These are phyloP conservation scores for Nemania abortiva DNA, from an alignment of 2,329 filamentous ascomycete species.

Conservation along the genomic window DNA sequence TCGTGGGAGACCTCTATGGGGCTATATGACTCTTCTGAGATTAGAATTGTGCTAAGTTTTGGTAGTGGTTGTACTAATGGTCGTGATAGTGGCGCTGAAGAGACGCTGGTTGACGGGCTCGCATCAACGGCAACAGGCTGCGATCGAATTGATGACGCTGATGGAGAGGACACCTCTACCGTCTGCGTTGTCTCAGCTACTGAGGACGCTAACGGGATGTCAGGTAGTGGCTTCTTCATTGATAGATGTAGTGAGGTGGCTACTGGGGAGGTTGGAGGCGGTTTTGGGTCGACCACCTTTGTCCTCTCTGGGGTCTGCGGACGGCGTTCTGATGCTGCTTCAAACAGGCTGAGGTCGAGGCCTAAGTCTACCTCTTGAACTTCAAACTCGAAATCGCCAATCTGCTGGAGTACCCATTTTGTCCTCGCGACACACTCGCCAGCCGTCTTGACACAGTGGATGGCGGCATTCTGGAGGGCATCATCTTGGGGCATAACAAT, in stretches of 20 bases:
- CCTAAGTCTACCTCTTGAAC: constrained; percentile 68
- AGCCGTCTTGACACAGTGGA: constrained; percentile 87
- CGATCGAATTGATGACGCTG: constrained; percentile 54
- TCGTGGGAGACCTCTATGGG: constrained; percentile 63
- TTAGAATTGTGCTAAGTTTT: constrained; percentile 65
- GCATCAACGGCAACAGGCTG: constrained; percentile 58
- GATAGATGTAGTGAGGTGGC: constrained; percentile 54
- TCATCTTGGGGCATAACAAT: constrained; percentile 85
- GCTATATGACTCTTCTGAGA: constrained; percentile 62
- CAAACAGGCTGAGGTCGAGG: constrained; percentile 66
- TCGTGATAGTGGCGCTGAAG: constrained; percentile 62
- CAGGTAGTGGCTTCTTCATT: constrained; percentile 76
- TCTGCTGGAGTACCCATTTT: constrained; percentile 84
- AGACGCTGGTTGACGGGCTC: constrained; percentile 57
- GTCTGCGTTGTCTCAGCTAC: constrained; percentile 40
- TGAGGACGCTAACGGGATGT: constrained; percentile 62
- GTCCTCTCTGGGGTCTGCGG: constrained; percentile 53
- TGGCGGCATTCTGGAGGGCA: constrained; percentile 81
- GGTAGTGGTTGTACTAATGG: constrained; percentile 68
- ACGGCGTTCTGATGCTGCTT: constrained; percentile 54
- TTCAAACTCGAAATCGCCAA: constrained; percentile 92
- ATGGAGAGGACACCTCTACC: constrained; percentile 50
- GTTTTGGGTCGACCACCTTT: constrained; percentile 56
- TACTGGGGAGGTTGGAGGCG: constrained; percentile 46
- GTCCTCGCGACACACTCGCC: constrained; percentile 92